Evolutionary conservation across 371 early-diverging fungal species (phyloP), one percentile per base, ranked within the genome.

Genomic region (Encephalitozoon hellem): DNA sequence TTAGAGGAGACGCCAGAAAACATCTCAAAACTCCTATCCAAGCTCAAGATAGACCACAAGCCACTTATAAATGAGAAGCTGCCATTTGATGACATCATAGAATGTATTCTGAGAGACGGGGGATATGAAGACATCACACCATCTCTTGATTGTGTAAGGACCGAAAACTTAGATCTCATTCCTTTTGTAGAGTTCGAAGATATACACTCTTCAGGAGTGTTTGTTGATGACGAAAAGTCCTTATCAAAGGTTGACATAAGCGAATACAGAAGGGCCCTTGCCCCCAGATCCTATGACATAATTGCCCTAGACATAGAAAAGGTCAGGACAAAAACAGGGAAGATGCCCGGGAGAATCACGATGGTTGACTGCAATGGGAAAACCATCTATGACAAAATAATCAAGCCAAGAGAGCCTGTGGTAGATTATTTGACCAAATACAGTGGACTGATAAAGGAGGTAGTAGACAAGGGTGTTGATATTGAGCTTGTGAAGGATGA

Each of bases 301-400:
- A 32, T 85, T 15, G 69, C 84, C 15, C 41, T 85, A 15, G 85
- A 85, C 74, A 77, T 83, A 49, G 85, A 85, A 63, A 85, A 84
- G 84, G 78, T 84, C 23, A 25, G 49, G 21, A 84, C 81, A 32
- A 63, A 59, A 12, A 25, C 42, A 15, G 83, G 82, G 9, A 74
- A 53, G 47, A 79, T 82, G 28, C 42, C 84, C 21, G 85, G 80
- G 8, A 71, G 82, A 42, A 43, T 84, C 21, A 68, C 67, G 54
- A 54, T 85, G 9, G 34, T 85, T 45, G 79, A 82, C 64, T 15
- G 67, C 30, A 12, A 54, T 23, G 71, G 80, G 21, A 71, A 69
- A n/a, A 55, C 67, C 28, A 25, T 85, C 18, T 84, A 82, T 42
- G 81, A 83, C 32, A 77, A 82, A 72, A 77, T 53, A 63, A 52